phyloP scores from a whole-genome alignment of 2,329 filamentous ascomycete genomes.

The Neurospora crassa region DNA sequence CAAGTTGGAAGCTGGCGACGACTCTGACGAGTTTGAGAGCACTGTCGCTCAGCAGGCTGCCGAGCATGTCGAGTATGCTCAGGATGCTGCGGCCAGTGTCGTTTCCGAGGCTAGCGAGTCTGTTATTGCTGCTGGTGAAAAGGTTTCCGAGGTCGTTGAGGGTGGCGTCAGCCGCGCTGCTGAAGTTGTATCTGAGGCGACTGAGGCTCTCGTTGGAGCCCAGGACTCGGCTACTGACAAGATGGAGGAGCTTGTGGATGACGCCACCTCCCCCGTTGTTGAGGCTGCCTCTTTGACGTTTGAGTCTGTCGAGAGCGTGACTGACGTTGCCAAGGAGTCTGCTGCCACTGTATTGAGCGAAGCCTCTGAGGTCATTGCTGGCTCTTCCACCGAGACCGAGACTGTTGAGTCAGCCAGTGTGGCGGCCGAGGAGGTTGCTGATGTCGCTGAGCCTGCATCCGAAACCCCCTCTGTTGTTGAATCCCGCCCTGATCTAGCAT shows the following conservation, averaged over 20 bases:
- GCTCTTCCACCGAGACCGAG: slow-evolving; percentile 1
- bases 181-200: slow-evolving; percentile 21
- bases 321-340: background rate
- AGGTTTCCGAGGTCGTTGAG: slow-evolving; percentile 10
- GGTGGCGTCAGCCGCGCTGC: slow-evolving; percentile 17
- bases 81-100: slow-evolving; percentile 15
- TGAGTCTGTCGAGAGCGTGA: slow-evolving; percentile 7
- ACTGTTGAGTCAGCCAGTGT: slow-evolving; percentile 10
- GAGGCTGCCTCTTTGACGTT: slow-evolving; percentile 8
- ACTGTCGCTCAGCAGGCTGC: slow-evolving; percentile 47
- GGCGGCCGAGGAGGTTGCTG: slow-evolving; percentile 5
- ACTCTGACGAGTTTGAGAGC: slow-evolving; percentile 68
- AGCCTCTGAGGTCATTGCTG: background rate
- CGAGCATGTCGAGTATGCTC: slow-evolving; percentile 17
- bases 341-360: background rate
- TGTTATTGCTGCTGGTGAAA: slow-evolving; percentile 14
- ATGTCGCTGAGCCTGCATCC: slow-evolving; percentile 13
- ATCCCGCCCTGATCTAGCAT: slow-evolving; percentile 10
- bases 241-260: slow-evolving; percentile 11
- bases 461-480: slow-evolving; percentile 15
- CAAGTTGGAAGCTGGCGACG: slow-evolving; percentile 71
- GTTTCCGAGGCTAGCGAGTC: slow-evolving; percentile 28
- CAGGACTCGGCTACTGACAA: slow-evolving; percentile 1
- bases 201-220: slow-evolving; percentile 13
- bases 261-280: slow-evolving; percentile 6